Evolutionary conservation across 1,284 basidiomycete species (phyloP), one percentile per base, ranked within the genome.

Genomic region (Pholiota adiposa): DNA sequence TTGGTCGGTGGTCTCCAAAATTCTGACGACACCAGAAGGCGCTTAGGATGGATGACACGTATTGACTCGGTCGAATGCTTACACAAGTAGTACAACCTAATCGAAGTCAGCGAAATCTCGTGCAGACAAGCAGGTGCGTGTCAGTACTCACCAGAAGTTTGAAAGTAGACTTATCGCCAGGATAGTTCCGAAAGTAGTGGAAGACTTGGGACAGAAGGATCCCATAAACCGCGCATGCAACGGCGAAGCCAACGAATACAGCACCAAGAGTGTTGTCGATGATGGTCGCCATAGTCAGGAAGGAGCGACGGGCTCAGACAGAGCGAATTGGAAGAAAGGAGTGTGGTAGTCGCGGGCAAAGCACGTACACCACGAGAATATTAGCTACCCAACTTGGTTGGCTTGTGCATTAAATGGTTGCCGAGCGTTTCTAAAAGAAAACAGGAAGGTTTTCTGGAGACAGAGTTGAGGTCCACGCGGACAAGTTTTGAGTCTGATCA

Each of bases 191-290:
- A 67, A 83, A 85, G 65, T 90, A 90, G 25, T 77, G 76, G 71
- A 81, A 84, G 4, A 79, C 73, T 69, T 90, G 88, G 16, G 81
- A 75, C 49, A 79, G 70, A 46, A 88, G 75, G 34, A 86, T 75
- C 21, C 88, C 88, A 68, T 72, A 74, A 31, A 79, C 70, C 60
- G 66, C 74, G 77, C 80, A 83, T 4, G 88, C 83, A 19, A 78
- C 71, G 0, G 80, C 78, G 65, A 87, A 87, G 41, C 88, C 88
- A 54, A 87, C 67, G 63, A 87, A 79, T 51, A 82, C 72, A 18
- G 88, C 86, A 38, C 88, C 87, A 12, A 89, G 77, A 0, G 88
- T 88, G 65, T 78, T 79, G 70, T 84, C 76, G 53, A 83, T 65
- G 59, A 61, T 66, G 50, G 59, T 16, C 29, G 44, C 33, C 41